Evolutionary conservation across 2,329 filamentous ascomycete genomes (phyloP), one percentile per base, ranked within the genome.

Genomic region (Didymella arachidicola): DNA sequence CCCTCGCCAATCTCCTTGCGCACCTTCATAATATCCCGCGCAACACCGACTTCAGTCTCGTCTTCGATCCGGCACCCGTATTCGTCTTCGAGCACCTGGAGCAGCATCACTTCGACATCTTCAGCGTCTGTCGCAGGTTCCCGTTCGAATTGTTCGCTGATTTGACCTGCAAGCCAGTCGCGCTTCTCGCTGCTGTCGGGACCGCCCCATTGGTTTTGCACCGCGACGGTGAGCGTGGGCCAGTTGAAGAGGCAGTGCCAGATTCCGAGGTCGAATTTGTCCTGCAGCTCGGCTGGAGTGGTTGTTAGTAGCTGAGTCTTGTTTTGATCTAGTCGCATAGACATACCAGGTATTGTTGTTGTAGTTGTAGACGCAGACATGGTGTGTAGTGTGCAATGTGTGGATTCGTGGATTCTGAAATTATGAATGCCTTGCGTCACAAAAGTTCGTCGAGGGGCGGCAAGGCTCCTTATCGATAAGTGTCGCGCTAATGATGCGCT

Each of bases 51-150:
- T 32, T 88, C 90, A 46, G 89, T 94, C 68, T 93, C 93, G 77
- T 99, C 95, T 71, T 98, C 95, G 27, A 97, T 86, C 56, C 91
- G 89, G 54, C 95, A 90, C 71, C 97, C 93, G 72, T 98, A 99
- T 78, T 99, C 95, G 79, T 98, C 95, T 62, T 90, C 85, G 89
- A 98, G 95, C 61, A 97, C 88, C 71, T 97, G 91, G 45, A 97
- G 82, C 46, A 98, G 82, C 50, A 96, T 87, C 39, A 89, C 85
- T 80, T 98, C 94, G 42, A 97, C 81, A 68, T 97, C 92, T 63
- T 89, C 87, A 18, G 85, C 80, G 67, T 97, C 90, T 11, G 91
- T 87, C 54, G 87, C 81, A 2, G 86, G 82, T 3, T 82, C 79
- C 18, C 63, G 66, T 2, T 71, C 81, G 68, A 97, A 89, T 62